These are phyloP conservation scores for Eucalyptus microcorys DNA, from an alignment of 345 rosid species.

Conservation along the genomic window DNA sequence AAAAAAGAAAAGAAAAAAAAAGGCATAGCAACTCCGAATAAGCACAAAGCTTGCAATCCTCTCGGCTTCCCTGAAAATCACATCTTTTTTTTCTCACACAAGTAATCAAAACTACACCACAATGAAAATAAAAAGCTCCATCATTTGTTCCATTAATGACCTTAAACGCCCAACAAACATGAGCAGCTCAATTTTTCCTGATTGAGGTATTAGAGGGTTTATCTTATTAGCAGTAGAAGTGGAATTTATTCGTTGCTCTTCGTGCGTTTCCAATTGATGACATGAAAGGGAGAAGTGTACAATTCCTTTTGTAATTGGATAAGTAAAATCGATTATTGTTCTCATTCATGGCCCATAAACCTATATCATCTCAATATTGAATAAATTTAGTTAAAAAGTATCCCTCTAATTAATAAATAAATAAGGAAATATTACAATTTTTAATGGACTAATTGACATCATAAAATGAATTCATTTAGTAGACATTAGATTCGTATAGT, in stretches of 20 bases:
- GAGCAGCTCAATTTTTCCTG: background rate
- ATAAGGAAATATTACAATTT: background rate
- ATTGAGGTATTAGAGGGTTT: background rate
- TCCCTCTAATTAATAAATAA: background rate
- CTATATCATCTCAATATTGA: background rate
- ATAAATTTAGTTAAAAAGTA: background rate
- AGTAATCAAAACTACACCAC: too few species aligned
- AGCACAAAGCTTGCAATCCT: too few species aligned
- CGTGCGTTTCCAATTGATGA: background rate
- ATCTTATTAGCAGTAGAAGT: background rate
- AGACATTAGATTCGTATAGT: background rate
- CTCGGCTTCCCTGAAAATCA: too few species aligned
- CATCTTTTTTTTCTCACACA: too few species aligned
- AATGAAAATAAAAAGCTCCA: too few species aligned
- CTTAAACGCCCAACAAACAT: background rate
- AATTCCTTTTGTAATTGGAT: background rate
- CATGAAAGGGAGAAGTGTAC: background rate
- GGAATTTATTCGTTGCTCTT: background rate
- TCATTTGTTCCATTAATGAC: background rate
- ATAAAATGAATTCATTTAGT: background rate
- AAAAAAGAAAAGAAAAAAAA: too few species aligned
- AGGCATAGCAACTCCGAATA: too few species aligned
- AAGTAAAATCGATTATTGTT: background rate
- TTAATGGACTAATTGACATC: background rate
- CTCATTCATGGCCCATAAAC: background rate